Evolutionary conservation across 805 yeast species (phyloP).

Genomic region (Lachancea lanzarotensis): DNA sequence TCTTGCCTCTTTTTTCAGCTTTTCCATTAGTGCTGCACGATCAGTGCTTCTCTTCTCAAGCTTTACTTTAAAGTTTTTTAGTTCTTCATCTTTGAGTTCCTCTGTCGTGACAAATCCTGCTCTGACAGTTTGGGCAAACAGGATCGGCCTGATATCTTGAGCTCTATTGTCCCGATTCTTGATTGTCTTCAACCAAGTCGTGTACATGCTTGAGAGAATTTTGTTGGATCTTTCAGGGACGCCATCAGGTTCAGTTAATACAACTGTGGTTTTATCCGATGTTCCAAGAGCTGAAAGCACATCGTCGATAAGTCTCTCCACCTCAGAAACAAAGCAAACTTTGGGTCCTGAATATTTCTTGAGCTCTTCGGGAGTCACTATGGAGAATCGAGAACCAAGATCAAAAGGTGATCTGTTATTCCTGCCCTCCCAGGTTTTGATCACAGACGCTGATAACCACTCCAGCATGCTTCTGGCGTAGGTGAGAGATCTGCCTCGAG

Average conservation of each 20-base stretch:
- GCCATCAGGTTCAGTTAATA: conserved; percentile 60
- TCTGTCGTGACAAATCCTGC: conserved; percentile 43
- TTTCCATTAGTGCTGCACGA: conserved; percentile 31
- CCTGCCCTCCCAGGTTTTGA: conserved; percentile 74
- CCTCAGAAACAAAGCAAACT: conserved; percentile 68
- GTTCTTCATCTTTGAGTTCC: conserved; percentile 43
- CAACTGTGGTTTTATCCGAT: conserved; percentile 59
- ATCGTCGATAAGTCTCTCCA: conserved; percentile 55
- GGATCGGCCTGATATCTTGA: conserved; percentile 60
- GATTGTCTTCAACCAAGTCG: conserved; percentile 46
- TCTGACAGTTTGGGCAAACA: conserved; percentile 40
- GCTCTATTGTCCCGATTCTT: conserved; percentile 33
- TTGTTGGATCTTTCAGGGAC: conserved; percentile 1
- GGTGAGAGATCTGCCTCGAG: conserved; percentile 69
- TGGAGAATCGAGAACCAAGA: conserved; percentile 49
- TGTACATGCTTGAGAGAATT: conserved; percentile 14
- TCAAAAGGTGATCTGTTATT: conserved; percentile 71
- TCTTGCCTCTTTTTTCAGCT: conserved; percentile 30
- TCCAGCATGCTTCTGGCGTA: conserved; percentile 88
- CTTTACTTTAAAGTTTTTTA: conserved; percentile 40
- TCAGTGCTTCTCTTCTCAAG: conserved; percentile 42
- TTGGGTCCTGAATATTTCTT: conserved; percentile 57
- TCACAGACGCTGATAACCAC: conserved; percentile 90
- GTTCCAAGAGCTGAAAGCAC: conserved; percentile 50
- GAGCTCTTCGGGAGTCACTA: conserved; percentile 52